Base-by-base conservation (phyloP, 2,329 filamentous ascomycete species). In the Hymenoscyphus scutula region DNA sequence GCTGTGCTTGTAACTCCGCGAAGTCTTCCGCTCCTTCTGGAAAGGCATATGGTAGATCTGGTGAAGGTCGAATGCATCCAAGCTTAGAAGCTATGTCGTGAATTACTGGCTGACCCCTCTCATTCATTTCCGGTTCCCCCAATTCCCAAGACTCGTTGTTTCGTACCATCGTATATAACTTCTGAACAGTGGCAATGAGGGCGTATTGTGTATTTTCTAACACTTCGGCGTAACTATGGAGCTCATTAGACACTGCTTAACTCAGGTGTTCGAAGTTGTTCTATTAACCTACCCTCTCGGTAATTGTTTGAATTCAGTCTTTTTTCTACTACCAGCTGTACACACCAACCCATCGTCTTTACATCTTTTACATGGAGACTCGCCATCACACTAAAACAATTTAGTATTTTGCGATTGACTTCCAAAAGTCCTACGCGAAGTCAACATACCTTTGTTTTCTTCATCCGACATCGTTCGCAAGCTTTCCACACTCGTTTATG, bases 401-500 rank as follows among this genome's bases (percentile, higher is more conserved):
- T 64, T 62, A 68, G 64, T 59, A 37, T 60, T 60, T 25, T 11
- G 13, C 17, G 27, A 25, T 23, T 25, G 45, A 25, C 23, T 51
- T 51, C 2, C 2, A 27, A 6, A 15, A 17, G 45, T 19, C n/a
- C 25, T 25, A 10, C 34, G 37, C 25, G 19, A 53, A 53, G 1
- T 48, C 37, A 29, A 61, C 60, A 59, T 67, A 85, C 84, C 84
- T 88, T 88, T 60, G 85, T 88, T 78, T 88, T 88, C 80, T 88
- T 88, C 84, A 87, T 87, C 67, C 85, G 78, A 77, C 85, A 88
- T 67, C 85, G 78, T 75, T 88, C 84, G 67, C 85, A 88, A 19
- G 85, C 85, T 73, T 88, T 88, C 84, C 84, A 87, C 60, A 87
- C 84, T 67, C 85, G 78, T 77, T 87, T 88, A 71, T 87, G 84